phyloP scores from a whole-genome alignment of 352 stramenopile species.

The Phytophthora idaei region DNA sequence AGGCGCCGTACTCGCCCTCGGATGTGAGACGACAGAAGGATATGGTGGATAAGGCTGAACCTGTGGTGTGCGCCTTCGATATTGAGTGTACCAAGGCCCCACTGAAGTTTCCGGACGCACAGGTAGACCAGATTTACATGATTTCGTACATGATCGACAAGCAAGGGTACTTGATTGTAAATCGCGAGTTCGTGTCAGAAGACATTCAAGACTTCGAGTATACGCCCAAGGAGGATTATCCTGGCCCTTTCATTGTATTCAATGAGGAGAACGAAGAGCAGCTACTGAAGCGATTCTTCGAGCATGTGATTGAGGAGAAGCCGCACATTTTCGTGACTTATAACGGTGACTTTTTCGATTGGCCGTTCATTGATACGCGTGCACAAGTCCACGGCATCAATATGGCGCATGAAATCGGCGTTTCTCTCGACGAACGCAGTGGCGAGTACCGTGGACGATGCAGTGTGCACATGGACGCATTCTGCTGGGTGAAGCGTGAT shows the following conservation, averaged over 20 bases:
- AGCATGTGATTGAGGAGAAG: conserved; percentile 89
- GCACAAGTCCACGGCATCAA: conserved; percentile 92
- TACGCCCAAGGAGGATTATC: conserved; percentile 94
- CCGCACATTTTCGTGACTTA: conserved; percentile 99
- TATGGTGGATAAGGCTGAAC: conserved; percentile 93
- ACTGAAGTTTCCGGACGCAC: conserved; percentile 98
- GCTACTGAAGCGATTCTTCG: conserved; percentile 89
- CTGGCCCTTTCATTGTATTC: conserved; percentile 95
- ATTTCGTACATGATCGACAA: conserved; percentile 99
- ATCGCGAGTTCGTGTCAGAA: conserved; percentile 96
- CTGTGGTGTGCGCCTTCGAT: conserved; percentile 98
- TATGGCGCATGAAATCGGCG: conserved; percentile 89
- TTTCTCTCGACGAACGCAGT: conserved; percentile 68
- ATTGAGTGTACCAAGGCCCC: conserved; percentile 99
- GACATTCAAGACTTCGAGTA: conserved; percentile 99
- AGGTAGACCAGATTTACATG: conserved; percentile 95
- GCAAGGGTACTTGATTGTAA: conserved; percentile 97
- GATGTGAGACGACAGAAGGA: conserved; percentile 71
- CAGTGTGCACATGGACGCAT: conserved; percentile 98
- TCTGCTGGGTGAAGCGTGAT: conserved; percentile 99
- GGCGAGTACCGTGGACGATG: conserved; percentile 93
- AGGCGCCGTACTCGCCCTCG: conserved; percentile 55
- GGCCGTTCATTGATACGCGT: conserved; percentile 97
- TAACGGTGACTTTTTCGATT: conserved; percentile 99
- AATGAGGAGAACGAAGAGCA: conserved; percentile 93